Base-by-base conservation (phyloP, 2,329 filamentous ascomycete genomes). In the Curvularia sp. region DNA sequence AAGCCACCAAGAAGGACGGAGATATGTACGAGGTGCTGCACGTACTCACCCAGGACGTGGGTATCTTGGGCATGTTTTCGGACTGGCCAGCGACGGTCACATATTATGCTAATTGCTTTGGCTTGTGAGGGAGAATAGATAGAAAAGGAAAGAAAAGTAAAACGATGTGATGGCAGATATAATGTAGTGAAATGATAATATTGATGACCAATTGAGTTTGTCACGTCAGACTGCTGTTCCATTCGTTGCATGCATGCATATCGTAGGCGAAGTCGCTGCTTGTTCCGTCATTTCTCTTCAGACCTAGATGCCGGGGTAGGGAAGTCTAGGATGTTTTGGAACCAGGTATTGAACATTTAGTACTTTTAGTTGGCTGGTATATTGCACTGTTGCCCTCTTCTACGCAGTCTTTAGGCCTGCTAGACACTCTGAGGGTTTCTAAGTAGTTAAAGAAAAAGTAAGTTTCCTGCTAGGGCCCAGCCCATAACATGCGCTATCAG, bases 41-140 rank as follows among this genome's bases (percentile, higher is more conserved):
- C 65, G 86, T 89, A 1, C 77, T 92, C 58, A 84, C 81, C 2
- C 79, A 82, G 63, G 77, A 90, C 66, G 84, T 91, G 9, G 84
- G 84, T 0, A 84, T 89, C 13, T 75, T 78, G 30, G 87, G 82
- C 4, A 82, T 91, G 61, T 91, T 91, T 67, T 84, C 84, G 4
- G 89, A 91, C 72, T 91, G 89, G 89, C 84, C 85, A 15, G 85
- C 86, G 10, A 89, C 88, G 0, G 83, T 86, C 7, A 89, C 87
- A 0, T 91, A 88, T 64, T 91, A 89, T 75, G 89, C 88, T 63
- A 91, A 89, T 68, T 91, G 89, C 77, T 86, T 90, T 63, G 83
- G 78, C 0, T 59, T 79, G 50, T 72, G 70, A 49, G 15, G 6
- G 8, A 0, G 5, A 24, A 8, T 44, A 22, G 18, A 7, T 22